Evolutionary conservation across 495 filamentous ascomycete species (phyloP), one percentile per base, ranked within the genome.

Genomic region (Clohesyomyces aquaticus): DNA sequence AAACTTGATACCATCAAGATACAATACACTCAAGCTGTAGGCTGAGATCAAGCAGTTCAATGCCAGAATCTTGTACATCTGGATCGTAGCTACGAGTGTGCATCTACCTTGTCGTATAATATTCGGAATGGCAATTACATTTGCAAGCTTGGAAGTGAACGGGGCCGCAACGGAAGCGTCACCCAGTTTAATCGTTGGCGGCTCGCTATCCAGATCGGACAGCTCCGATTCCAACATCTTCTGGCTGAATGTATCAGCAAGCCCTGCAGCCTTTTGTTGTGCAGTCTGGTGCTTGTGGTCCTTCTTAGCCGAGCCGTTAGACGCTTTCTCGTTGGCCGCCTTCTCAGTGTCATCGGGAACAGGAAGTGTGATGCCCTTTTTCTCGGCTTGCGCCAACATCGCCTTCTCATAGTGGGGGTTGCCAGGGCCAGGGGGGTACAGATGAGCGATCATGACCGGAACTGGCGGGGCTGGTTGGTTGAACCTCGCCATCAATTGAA

Each of bases 51-150:
- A 80, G 74, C 94, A 99, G 80, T 99, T 99, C 61, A 99, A 80
- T 21, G 94, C 94, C 55, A 99, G 83, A 70, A 99, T 99, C 82
- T 99, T 99, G 83, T 98, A 99, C 94, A 99, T 99, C 78, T 99
- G 94, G 66, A 99, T 98, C 2, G 95, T 98, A 3, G 94, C 93
- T 49, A 99, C 95, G 11, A 99, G 81, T 1, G 94, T 97, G 76
- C 94, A 99, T 60, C 94, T 88, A 52, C 94, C 94, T 77, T 99
- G 94, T 62, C 94, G 88, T 67, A 99, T 91, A 69, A 99, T 99
- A 79, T 99, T 98, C 18, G 94, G 92, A 64, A 99, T 93, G 45
- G 94, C 94, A 67, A 99, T 84, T 52, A 99, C 94, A 70, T 98
- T 96, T 58, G 91, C 90, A 26, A 99, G 82, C 76, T 99, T 99